Base-by-base conservation (phyloP, 2,329 filamentous ascomycete species). In the Calcarisporium arbuscula region DNA sequence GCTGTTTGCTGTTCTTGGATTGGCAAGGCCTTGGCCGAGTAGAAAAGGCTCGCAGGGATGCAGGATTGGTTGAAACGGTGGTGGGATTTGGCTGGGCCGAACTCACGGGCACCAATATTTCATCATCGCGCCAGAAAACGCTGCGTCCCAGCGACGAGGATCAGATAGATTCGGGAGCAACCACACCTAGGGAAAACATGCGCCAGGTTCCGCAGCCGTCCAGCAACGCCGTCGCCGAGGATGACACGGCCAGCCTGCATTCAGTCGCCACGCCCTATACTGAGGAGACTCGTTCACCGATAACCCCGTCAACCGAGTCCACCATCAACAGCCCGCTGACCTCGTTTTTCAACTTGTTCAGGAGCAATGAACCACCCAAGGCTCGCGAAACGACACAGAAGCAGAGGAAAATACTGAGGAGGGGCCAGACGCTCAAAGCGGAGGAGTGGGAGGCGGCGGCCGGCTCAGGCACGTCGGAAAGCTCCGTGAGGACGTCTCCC, bases 81-180 rank as follows among this genome's bases (percentile, higher is more conserved):
- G 87, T 92, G 19, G 86, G 85, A 36, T 95, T 90, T 71, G 90
- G 92, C 3, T 95, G 89, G 85, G 85, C 87, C 8, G 92, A 98
- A 58, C 64, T 98, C 37, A 95, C 86, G 0, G 78, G 78, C 14
- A 63, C 81, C n/a, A 84, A 77, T 44, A 66, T 73, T 51, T 68
- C 48, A 3, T 51, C 60, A 11, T 58, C 68, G 6, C 61, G 70
- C 40, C 57, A 62, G 19, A 64, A 60, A n/a, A 61, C 58, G n/a
- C 61, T 68, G 50, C 52, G 64, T 5, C 57, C 62, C 2, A 51
- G 53, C 3, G 57, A 58, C 29, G 49, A 52, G 2, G 54, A 57
- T 12, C 52, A 49, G 11, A 35, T 42, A n/a, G 50, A 49, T n/a
- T 57, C 60, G 5, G 59, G 56, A 4, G 44, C 54, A 10, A 53